phyloP scores from a whole-genome alignment of 129 eudicot genomes.

The Solidago caesia region DNA sequence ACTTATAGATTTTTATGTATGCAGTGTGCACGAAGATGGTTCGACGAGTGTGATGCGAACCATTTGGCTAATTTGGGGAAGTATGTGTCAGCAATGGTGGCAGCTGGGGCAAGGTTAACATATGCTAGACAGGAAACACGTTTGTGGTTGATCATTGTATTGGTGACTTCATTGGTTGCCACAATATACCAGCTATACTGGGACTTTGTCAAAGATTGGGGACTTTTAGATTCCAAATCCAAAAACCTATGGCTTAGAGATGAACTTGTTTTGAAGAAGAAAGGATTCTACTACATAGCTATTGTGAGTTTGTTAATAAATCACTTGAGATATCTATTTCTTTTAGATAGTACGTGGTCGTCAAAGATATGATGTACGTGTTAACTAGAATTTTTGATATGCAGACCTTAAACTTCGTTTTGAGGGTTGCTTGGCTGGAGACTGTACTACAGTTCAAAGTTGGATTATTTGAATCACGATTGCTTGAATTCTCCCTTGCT shows the following conservation, averaged over 20 bases:
- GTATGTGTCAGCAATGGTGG: constrained; percentile 97
- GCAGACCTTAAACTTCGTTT: constrained; percentile 66
- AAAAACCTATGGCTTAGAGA: constrained; percentile 84
- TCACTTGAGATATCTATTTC: background rate
- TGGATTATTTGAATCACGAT: constrained; percentile 62
- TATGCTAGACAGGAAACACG: constrained; percentile 61
- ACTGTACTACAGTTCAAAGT: constrained; percentile 66
- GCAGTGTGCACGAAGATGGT: constrained; percentile 98
- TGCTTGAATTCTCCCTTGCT: constrained; percentile 81
- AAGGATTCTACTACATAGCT: constrained; percentile 71
- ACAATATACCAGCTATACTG: constrained; percentile 90
- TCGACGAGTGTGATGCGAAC: constrained; percentile 69
- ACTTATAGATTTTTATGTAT: background rate
- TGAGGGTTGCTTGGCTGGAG: constrained; percentile 95
- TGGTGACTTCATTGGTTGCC: constrained; percentile 80
- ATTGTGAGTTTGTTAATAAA: constrained; percentile 53
- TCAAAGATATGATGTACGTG: background rate
- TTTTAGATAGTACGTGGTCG: background rate
- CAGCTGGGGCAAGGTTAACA: constrained; percentile 92
- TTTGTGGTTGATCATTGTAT: constrained; percentile 56
- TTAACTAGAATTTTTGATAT: constrained; percentile 12
- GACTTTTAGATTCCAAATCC: constrained; percentile 64
- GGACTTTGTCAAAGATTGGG: constrained; percentile 99
- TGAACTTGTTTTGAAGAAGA: constrained; percentile 71
- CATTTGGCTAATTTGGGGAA: constrained; percentile 89